Conservation (phyloP, 495 filamentous ascomycete species). For the Lophium mytilinum region DNA sequence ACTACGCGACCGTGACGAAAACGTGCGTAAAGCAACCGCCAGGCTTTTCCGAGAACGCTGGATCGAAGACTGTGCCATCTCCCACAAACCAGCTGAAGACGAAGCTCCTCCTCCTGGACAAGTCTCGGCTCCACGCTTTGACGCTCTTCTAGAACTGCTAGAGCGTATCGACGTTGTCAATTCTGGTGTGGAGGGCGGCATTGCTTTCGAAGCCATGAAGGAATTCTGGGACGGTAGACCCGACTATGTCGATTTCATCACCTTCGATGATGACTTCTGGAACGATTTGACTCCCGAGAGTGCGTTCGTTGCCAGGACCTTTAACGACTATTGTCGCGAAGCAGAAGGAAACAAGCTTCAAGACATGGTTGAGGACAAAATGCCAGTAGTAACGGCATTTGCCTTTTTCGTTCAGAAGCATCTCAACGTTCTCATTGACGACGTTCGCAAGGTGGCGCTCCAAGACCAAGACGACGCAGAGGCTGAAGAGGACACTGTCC, state of each 20-base stretch:
- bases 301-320: conserved; percentile 78
- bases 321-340: conserved; percentile 82
- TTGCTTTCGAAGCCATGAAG: conserved; percentile 85
- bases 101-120: conserved; percentile 32
- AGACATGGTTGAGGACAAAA: conserved; percentile 73
- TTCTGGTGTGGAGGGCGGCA: conserved; percentile 80
- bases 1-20: conserved; percentile 87
- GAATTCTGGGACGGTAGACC: conserved; percentile 92
- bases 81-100: conserved; percentile 41
- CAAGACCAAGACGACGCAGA: conserved; percentile 56
- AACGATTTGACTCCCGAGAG: conserved; percentile 76
- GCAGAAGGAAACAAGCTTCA: conserved; percentile 60
- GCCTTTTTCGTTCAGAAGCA: conserved; percentile 76
- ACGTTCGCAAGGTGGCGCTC: conserved; percentile 47
- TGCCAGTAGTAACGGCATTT: conserved; percentile 87
- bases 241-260: conserved; percentile 75
- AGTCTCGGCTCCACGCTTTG: conserved; percentile 54
- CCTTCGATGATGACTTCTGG: conserved; percentile 83
- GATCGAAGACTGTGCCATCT: conserved; percentile 85
- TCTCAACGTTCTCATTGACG: conserved; percentile 64
- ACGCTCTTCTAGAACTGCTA: conserved; percentile 77
- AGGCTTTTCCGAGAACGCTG: conserved; percentile 88
- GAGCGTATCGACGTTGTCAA: conserved; percentile 91
- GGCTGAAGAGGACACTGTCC: conserved; percentile 71
- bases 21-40: conserved; percentile 82